Percentiles rank a stretch among this genome's conserved stretches.
These are phyloP conservation scores for Wickerhamomyces chaumierensis DNA, from an alignment of 805 yeast genomes.

Conservation along the genomic window DNA sequence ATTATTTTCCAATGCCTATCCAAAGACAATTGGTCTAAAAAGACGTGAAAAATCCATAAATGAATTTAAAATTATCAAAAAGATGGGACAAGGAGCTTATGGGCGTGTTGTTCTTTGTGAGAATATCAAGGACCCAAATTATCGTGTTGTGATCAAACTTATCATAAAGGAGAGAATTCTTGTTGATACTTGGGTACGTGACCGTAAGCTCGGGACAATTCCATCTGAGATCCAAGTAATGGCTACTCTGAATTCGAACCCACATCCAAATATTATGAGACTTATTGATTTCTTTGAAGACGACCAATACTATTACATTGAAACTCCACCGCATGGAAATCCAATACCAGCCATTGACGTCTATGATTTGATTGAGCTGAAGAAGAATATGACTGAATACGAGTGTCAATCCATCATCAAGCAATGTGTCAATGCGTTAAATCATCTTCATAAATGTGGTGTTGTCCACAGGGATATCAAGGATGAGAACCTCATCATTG, in stretches of 20 bases:
- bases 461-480: slow-evolving; percentile 91
- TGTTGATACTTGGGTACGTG: slow-evolving; percentile 97
- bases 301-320: slow-evolving; percentile 77
- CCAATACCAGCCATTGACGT: slow-evolving; percentile 83
- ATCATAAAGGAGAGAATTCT: slow-evolving; percentile 86
- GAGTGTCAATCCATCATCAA: slow-evolving; percentile 71
- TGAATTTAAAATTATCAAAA: slow-evolving; percentile 62
- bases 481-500: slow-evolving; percentile 89
- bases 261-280: slow-evolving; percentile 81
- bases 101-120: slow-evolving; percentile 83
- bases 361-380: slow-evolving; percentile 84
- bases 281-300: slow-evolving; percentile 91
- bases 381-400: slow-evolving; percentile 65
- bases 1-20: slow-evolving; percentile 23
- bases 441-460: slow-evolving; percentile 75
- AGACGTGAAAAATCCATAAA: slow-evolving; percentile 61
- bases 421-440: slow-evolving; percentile 70
- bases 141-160: slow-evolving; percentile 72
- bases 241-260: slow-evolving; percentile 64
- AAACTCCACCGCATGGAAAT: slow-evolving; percentile 81
- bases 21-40: slow-evolving; percentile 46
- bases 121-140: slow-evolving; percentile 48
- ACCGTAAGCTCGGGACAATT: slow-evolving; percentile 80
- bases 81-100: slow-evolving; percentile 94
- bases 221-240: slow-evolving; percentile 95